Percentiles rank a stretch among this genome's conserved stretches.
Evolutionary conservation across 2,329 filamentous ascomycete genomes (phyloP).

Genomic region (Mycogone perniciosa): DNA sequence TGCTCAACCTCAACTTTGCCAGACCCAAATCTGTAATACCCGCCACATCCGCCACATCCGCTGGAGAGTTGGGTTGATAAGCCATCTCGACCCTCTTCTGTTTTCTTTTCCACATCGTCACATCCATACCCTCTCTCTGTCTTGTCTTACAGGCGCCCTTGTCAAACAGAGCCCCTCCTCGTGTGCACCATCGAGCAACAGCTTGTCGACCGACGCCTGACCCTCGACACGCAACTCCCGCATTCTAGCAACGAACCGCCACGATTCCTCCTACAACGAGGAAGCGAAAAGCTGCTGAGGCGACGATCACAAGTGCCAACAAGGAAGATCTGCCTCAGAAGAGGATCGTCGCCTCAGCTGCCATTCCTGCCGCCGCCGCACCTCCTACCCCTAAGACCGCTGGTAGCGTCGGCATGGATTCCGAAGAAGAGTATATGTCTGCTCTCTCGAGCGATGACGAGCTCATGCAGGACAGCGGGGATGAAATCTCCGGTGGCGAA

Average conservation of each 20-base stretch:
- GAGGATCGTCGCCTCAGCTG: conserved; percentile 51
- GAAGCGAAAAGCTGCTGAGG: conserved; percentile 61
- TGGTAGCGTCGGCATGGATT: conserved; percentile 70
- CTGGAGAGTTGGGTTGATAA: background rate
- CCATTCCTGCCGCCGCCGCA: conserved; percentile 33
- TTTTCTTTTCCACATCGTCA: too few species aligned
- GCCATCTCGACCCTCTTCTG: background rate
- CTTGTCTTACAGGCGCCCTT: too few species aligned
- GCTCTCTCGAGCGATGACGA: conserved; percentile 69
- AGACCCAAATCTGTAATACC: too few species aligned
- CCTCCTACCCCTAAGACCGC: conserved; percentile 54
- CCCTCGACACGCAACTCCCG: conserved; percentile 5
- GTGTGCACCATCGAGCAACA: background rate
- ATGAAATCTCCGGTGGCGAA: conserved; percentile 52
- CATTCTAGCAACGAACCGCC: conserved; percentile 25
- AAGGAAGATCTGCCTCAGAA: conserved; percentile 42
- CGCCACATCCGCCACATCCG: too few species aligned
- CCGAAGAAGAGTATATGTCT: conserved; percentile 90
- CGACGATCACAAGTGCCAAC: conserved; percentile 46
- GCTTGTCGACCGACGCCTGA: conserved; percentile 8
- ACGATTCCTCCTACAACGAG: conserved; percentile 55
- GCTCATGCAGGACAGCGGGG: conserved; percentile 70
- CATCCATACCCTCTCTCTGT: too few species aligned
- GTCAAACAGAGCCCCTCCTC: background rate
- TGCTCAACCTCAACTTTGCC: background rate